These are phyloP conservation scores for Chlamydomonas sphaeroides DNA, from an alignment of 139 green algal species.

Conservation along the genomic window DNA sequence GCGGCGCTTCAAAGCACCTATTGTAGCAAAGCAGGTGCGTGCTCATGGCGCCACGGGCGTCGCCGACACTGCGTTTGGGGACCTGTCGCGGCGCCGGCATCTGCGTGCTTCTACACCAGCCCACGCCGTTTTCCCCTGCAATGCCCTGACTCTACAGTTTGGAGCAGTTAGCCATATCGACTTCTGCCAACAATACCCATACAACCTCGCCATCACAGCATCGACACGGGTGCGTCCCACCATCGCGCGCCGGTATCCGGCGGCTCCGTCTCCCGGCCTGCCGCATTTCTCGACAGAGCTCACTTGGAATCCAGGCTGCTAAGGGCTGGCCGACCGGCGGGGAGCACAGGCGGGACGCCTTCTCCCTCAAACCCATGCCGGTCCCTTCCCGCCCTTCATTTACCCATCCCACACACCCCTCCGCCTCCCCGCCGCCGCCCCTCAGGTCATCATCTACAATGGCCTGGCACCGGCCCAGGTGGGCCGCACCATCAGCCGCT, in stretches of 20 bases:
- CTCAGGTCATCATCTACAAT: constrained; percentile 84
- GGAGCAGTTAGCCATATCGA: constrained; percentile 85
- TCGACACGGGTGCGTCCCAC: constrained; percentile 75
- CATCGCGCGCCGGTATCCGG: too few relatives aligned
- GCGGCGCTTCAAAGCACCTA: constrained; percentile 72
- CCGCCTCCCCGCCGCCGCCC: neutral
- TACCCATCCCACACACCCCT: too few relatives aligned
- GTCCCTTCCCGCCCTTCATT: neutral
- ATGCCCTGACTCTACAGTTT: constrained; percentile 57
- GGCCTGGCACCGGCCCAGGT: constrained; percentile 45
- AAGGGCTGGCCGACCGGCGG: too few relatives aligned
- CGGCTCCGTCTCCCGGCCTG: too few relatives aligned
- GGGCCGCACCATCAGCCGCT: constrained; percentile 77
- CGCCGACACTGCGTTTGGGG: too few relatives aligned
- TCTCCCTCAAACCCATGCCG: neutral
- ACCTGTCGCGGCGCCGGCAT: too few relatives aligned
- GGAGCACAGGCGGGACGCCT: too few relatives aligned
- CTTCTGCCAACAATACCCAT: constrained; percentile 76
- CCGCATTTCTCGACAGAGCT: too few relatives aligned
- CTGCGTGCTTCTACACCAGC: too few relatives aligned
- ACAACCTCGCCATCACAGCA: constrained; percentile 86
- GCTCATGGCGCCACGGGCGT: too few relatives aligned
- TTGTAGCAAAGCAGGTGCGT: constrained; percentile 74
- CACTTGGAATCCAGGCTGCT: too few relatives aligned
- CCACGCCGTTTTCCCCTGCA: too few relatives aligned